Evolutionary conservation across 106 monocot species (phyloP).

Genomic region (Ottelia alismoides): DNA sequence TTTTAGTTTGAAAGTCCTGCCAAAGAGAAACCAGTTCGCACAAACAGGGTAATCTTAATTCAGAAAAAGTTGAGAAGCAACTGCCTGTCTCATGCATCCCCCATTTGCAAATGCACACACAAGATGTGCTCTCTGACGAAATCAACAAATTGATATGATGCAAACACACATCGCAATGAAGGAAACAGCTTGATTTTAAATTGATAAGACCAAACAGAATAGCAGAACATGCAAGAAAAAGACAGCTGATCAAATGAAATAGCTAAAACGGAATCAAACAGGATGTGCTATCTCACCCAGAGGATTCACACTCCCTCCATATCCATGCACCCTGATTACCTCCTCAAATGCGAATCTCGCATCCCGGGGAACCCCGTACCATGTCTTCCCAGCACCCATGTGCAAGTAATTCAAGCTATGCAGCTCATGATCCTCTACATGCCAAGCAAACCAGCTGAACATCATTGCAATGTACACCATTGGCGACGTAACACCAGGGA

Average conservation of each 20-base stretch:
- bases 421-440: slow-evolving; percentile 86
- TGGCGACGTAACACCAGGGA: slow-evolving; percentile 84
- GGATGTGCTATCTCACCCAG: slow-evolving; percentile 70
- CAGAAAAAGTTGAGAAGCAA: no score
- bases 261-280: not conserved
- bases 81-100: no score
- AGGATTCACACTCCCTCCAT: slow-evolving; percentile 70
- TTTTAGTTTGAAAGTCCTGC: no score
- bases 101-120: no score
- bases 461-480: slow-evolving; percentile 82
- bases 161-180: no score
- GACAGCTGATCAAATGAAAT: slow-evolving; percentile 5
- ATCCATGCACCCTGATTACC: slow-evolving; percentile 63
- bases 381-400: slow-evolving; percentile 65
- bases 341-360: slow-evolving; percentile 75
- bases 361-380: slow-evolving; percentile 89
- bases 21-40: no score
- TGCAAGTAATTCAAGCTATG: slow-evolving; percentile 89
- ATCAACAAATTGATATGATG: no score
- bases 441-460: slow-evolving; percentile 98
- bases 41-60: no score
- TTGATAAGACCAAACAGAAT: no score
- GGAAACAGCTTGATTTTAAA: no score
- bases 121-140: no score
- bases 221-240: no score